A percentile compares a stretch with the other conserved stretches of the same genome.
Evolutionary conservation across 2,329 filamentous ascomycete genomes (phyloP).

Genomic region (Amphichorda felina): DNA sequence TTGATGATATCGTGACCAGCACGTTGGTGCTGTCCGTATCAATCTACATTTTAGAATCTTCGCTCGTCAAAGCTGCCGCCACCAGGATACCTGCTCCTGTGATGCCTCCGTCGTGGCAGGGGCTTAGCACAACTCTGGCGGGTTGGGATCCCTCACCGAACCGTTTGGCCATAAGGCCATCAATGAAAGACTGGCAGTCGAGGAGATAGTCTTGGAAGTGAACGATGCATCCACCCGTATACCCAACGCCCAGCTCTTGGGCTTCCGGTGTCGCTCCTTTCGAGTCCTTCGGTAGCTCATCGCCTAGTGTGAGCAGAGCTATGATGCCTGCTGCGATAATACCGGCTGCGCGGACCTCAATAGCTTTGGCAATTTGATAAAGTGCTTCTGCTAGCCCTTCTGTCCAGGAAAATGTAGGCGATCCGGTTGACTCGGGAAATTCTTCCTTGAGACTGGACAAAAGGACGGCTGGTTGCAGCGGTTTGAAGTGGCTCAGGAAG

Average conservation of each 20-base stretch:
- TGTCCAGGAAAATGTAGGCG: slow-evolving; percentile 49
- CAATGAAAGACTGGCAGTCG: slow-evolving; percentile 59
- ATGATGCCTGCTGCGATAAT: slow-evolving; percentile 63
- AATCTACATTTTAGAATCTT: slow-evolving; percentile 25
- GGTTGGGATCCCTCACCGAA: slow-evolving; percentile 9
- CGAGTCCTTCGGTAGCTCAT: slow-evolving; percentile 37
- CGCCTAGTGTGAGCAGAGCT: slow-evolving; percentile 56
- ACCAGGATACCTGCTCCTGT: slow-evolving; percentile 50
- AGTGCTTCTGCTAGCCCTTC: slow-evolving; percentile 44
- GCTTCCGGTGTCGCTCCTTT: slow-evolving; percentile 14
- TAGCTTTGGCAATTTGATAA: slow-evolving; percentile 55
- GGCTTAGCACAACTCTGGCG: slow-evolving; percentile 35
- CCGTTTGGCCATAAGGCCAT: slow-evolving; percentile 30
- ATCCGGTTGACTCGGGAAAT: slow-evolving; percentile 36
- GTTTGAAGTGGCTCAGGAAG: slow-evolving; percentile 60
- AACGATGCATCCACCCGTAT: slow-evolving; percentile 71
- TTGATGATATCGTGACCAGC: too few species aligned
- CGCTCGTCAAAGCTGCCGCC: slow-evolving; percentile 24
- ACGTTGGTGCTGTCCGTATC: too few species aligned
- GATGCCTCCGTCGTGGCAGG: slow-evolving; percentile 51
- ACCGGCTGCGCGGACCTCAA: slow-evolving; percentile 61
- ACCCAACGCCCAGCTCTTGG: slow-evolving; percentile 59
- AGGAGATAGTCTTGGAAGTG: slow-evolving; percentile 63
- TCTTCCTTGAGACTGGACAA: slow-evolving; percentile 34
- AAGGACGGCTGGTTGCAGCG: slow-evolving; percentile 30